phyloP scores from a whole-genome alignment of 75 land plant species.

The Pinus taeda region DNA sequence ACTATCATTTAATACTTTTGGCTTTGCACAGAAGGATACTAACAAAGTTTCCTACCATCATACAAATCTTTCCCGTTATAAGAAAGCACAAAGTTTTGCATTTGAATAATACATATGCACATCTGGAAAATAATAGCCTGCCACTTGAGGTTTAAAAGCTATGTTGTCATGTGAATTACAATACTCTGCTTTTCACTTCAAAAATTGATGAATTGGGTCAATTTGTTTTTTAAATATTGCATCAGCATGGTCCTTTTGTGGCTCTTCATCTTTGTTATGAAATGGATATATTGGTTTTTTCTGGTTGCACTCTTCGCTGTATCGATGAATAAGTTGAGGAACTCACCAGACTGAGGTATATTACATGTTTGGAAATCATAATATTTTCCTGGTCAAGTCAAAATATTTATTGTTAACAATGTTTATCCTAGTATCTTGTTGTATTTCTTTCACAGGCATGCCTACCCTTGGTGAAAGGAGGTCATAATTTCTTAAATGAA shows the following conservation, averaged over 20 bases:
- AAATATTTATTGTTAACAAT: background rate
- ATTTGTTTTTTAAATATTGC: constrained; percentile 37
- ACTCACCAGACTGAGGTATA: constrained; percentile 56
- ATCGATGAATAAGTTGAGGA: no score
- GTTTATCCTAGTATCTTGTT: background rate
- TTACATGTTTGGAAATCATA: constrained; percentile 2
- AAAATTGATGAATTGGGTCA: constrained; percentile 56
- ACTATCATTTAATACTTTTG: no score
- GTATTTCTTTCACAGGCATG: no score
- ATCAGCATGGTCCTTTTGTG: constrained; percentile 57
- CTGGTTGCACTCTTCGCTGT: no score
- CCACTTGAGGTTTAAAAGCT: constrained; percentile 58
- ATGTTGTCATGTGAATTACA: constrained; percentile 62
- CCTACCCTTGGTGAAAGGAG: no score
- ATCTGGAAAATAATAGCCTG: no score
- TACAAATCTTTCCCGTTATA: constrained; percentile 67
- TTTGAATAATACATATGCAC: constrained; percentile 58
- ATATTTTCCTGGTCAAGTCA: background rate
- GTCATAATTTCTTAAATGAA: no score
- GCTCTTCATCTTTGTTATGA: no score
- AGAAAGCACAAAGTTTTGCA: constrained; percentile 56
- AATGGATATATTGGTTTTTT: no score
- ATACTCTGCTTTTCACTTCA: constrained; percentile 46
- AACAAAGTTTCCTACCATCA: background rate
- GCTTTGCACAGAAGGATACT: background rate